Evolutionary conservation across 345 rosid genomes (phyloP), one percentile per base, ranked within the genome.

Genomic region (Boechera divaricarpa): DNA sequence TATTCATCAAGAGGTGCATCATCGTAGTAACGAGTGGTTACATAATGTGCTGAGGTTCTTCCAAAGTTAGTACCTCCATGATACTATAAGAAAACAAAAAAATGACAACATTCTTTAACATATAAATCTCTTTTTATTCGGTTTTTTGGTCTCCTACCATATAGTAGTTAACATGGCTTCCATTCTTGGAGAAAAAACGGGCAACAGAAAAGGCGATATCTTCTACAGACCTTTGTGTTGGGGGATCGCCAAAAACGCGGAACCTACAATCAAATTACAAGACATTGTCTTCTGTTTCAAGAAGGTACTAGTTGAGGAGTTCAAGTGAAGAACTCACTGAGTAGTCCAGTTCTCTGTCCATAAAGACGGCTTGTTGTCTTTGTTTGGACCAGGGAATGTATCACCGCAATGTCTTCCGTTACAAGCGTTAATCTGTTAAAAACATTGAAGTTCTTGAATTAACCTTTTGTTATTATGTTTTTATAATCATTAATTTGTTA

Each of bases 321-420:
- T 48, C 28, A 59, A 49, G 32, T 79, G 59, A 39, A 66, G 48
- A 36, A 77, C 96, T 84, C 62, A 92, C 96, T 92, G 96, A 45
- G 98, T 89, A 64, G 98, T 96, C 98, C 99, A 96, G 69, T 96
- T 96, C 84, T 93, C 99, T 3, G 99, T 96, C 98, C 98, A 96
- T 15, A 96, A 32, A 49, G 83, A 51, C 16, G 99, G 99, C 74
- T 96, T 96, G 82, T 88, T 10, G 1, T 88, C 89, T 53, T 11
- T 84, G 77, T 96, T 96, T 9, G 98, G 99, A 64, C 99, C 98
- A 6, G 81, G 74, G 83, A 91, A 96, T 26, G 99, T 93, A 72
- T 96, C 98, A 5, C 97, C 99, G 13, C 99, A 96, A 61, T 93
- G 92, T 85, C 97, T 87, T 82, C 99, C 99, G 42, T 96, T 95